Percentiles rank a stretch among this genome's conserved stretches.
phyloP scores from a whole-genome alignment of 75 land plant species.

The Cunninghamia lanceolata region DNA sequence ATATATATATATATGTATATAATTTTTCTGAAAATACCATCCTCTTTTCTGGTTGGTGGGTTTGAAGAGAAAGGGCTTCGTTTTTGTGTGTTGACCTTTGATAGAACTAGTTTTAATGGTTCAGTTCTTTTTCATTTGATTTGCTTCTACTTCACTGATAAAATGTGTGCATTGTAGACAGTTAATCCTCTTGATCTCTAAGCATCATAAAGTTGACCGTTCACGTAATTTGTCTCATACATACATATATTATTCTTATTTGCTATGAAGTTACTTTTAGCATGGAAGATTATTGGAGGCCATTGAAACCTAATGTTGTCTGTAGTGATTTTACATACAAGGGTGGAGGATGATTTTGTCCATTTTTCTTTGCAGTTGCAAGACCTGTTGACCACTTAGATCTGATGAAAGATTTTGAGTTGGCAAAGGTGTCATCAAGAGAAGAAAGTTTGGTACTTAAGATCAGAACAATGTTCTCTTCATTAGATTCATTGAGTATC shows the following conservation, averaged over 20 bases:
- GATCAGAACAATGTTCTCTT: slow-evolving; percentile 22
- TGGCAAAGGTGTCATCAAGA: slow-evolving; percentile 2
- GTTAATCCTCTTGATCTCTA: neutral
- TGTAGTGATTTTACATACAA: neutral
- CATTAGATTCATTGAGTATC: slow-evolving; percentile 22
- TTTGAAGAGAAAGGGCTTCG: neutral
- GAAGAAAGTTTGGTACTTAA: slow-evolving; percentile 10
- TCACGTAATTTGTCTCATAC: neutral
- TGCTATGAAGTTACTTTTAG: neutral
- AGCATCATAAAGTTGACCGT: neutral
- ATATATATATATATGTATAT: no score
- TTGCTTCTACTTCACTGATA: neutral
- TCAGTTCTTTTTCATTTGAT: neutral
- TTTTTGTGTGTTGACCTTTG: neutral
- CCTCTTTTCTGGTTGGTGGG: neutral
- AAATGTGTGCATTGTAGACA: neutral
- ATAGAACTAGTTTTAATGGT: neutral
- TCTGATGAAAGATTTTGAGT: slow-evolving; percentile 15
- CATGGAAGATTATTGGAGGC: neutral
- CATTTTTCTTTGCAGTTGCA: neutral
- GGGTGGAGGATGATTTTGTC: neutral
- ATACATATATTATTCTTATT: neutral
- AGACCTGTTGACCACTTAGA: slow-evolving; percentile 1
- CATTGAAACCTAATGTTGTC: neutral
- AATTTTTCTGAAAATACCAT: neutral